Base-by-base conservation (phyloP, 495 filamentous ascomycete species). In the Ascodesmis nigricans region DNA sequence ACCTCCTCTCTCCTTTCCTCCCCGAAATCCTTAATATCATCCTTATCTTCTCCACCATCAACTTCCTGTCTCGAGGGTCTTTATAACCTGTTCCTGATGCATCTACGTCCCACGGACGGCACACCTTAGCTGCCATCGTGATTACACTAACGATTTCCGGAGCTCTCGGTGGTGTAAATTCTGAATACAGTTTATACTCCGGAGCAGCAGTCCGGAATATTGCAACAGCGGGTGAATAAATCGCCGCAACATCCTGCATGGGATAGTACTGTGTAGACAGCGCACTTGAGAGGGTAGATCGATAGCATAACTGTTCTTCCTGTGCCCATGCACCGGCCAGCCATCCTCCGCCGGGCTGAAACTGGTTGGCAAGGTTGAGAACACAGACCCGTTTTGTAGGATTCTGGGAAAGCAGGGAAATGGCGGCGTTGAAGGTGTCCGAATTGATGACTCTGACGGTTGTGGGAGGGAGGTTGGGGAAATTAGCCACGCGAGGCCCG, bases 301-400 rank as follows among this genome's bases (percentile, higher is more conserved):
- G 65, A 45, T 64, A 71, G 50, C 65, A 75, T n/a, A 76, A 50
- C 1, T 63, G 59, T 51, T 75, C 71, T 47, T 77, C 73, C 46
- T 75, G 72, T 2, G 71, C 70, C 20, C 55, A 46, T 3, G 63
- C 39, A 9, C 68, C 69, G 4, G 43, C 42, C 1, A 59, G 40
- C 62, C 63, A 76, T n/a, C 63, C 65, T 8, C 73, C 69, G 16
- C 68, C 71, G 8, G 58, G 47, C 0, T 32, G 47, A 1, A 33
- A 20, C 6, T 61, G 61, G 23, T 63, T 71, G 5, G 69, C 72
- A 43, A 73, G 58, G 45, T 75, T 75, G 19, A 77, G 55, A 10
- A 75, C 56, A 20, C 61, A 66, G 3, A 73, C 58, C 1, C 54
- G 54, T 10, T 53, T 53, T 3, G 27, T 16, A 3, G 10, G 33